A percentile compares a stretch with the other conserved stretches of the same genome.
phyloP scores from a whole-genome alignment of 2,329 filamentous ascomycete species.

The Cladophialophora yegresii region DNA sequence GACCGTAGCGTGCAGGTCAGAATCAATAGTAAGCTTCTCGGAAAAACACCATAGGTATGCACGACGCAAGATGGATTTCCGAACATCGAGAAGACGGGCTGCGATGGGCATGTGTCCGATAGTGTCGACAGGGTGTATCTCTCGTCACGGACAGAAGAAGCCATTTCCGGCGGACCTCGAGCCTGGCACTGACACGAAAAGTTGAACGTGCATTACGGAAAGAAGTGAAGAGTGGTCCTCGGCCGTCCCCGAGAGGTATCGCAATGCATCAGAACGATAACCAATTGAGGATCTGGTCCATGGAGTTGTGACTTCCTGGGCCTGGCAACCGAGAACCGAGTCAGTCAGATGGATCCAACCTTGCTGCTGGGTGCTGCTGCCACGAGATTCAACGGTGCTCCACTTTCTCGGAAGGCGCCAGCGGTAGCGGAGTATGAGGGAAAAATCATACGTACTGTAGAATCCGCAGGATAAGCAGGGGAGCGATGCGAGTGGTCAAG shows the following conservation, averaged over 20 bases:
- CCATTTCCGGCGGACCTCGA: background rate
- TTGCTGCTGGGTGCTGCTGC: background rate
- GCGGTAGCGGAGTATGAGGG: no score
- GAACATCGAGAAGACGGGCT: background rate
- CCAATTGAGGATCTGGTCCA: background rate
- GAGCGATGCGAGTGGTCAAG: background rate
- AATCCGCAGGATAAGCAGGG: background rate
- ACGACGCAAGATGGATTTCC: background rate
- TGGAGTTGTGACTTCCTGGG: background rate
- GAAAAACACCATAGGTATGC: background rate
- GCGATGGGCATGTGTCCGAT: background rate
- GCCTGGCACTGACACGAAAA: background rate
- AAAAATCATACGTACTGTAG: background rate
- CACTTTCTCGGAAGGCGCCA: background rate
- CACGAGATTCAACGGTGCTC: background rate
- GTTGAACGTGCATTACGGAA: background rate
- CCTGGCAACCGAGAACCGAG: background rate
- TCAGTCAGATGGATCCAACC: background rate
- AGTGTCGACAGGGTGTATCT: conserved; percentile 4
- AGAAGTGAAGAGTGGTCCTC: background rate
- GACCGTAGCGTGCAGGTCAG: background rate
- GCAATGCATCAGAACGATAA: background rate
- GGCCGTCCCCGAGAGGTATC: background rate
- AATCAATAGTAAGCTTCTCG: background rate
- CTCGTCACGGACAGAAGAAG: conserved; percentile 12